Percentiles rank a stretch among this genome's conserved stretches.
phyloP scores from a whole-genome alignment of 1,284 basidiomycete species.

The Cutaneotrichosporon cyanovorans region DNA sequence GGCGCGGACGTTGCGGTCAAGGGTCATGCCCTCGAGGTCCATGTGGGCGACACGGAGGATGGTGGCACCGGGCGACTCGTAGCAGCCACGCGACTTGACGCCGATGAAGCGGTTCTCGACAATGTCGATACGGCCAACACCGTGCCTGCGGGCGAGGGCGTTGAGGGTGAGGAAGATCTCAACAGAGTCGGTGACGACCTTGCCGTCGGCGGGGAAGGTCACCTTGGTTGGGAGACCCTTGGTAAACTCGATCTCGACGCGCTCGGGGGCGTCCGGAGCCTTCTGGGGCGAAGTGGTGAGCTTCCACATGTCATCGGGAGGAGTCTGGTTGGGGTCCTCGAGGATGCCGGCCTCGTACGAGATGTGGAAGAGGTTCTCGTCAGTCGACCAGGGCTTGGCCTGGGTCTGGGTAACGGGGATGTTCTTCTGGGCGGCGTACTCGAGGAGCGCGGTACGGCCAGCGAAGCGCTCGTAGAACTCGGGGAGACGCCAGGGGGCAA shows the following conservation, averaged over 20 bases:
- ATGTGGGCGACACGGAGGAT: slow-evolving; percentile 93
- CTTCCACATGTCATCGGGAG: slow-evolving; percentile 99
- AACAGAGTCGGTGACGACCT: slow-evolving; percentile 76
- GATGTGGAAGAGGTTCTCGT: slow-evolving; percentile 99
- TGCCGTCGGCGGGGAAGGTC: slow-evolving; percentile 49
- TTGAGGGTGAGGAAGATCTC: slow-evolving; percentile 93
- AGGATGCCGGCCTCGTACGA: slow-evolving; percentile 99
- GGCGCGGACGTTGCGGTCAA: slow-evolving; percentile 93
- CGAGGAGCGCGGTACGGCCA: slow-evolving; percentile 84
- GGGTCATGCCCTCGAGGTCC: slow-evolving; percentile 92
- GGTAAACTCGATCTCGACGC: slow-evolving; percentile 75
- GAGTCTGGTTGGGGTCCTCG: slow-evolving; percentile 91
- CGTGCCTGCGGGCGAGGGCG: slow-evolving; percentile 85
- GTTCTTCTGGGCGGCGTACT: slow-evolving; percentile 77
- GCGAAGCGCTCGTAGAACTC: slow-evolving; percentile 98
- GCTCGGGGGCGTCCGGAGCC: slow-evolving; percentile 74
- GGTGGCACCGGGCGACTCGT: slow-evolving; percentile 93
- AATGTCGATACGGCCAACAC: slow-evolving; percentile 93
- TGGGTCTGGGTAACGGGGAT: slow-evolving; percentile 95
- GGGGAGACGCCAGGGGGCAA: slow-evolving; percentile 95
- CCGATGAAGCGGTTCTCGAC: slow-evolving; percentile 99
- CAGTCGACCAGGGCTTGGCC: slow-evolving; percentile 98
- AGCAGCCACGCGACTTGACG: slow-evolving; percentile 97
- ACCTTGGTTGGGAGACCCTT: slow-evolving; percentile 80
- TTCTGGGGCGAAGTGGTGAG: slow-evolving; percentile 77